Evolutionary conservation across 495 filamentous ascomycete genomes (phyloP).

Genomic region (Neurospora terricola): DNA sequence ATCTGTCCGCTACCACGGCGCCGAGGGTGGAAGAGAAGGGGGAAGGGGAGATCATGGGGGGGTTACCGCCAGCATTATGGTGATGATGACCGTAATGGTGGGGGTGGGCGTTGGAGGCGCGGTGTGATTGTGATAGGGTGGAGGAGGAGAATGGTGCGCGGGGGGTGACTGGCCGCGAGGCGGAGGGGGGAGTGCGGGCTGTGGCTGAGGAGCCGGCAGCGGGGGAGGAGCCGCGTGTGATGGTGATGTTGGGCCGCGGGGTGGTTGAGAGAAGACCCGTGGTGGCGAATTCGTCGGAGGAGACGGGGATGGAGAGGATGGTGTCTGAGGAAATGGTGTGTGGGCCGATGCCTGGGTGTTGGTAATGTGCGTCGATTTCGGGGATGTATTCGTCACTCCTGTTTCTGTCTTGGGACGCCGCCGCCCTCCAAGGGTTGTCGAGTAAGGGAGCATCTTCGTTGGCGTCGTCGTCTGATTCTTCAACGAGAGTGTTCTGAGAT

Average conservation of each 20-base stretch:
- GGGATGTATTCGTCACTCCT: not conserved
- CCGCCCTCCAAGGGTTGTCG: constrained; percentile 23
- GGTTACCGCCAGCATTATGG: not conserved
- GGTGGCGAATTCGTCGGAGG: constrained; percentile 15
- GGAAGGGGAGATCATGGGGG: constrained; percentile 34
- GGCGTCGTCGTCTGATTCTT: constrained; percentile 8
- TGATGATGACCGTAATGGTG: constrained; percentile 22
- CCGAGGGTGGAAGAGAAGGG: constrained; percentile 38
- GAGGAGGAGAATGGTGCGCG: constrained; percentile 10
- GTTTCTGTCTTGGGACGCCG: constrained; percentile 3
- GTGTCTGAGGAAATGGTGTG: constrained; percentile 31
- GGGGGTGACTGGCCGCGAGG: constrained; percentile 21
- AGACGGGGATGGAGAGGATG: constrained; percentile 17
- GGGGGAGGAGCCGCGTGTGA: not conserved
- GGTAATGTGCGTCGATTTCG: not conserved
- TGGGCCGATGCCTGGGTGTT: constrained; percentile 19
- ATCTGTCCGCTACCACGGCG: constrained; percentile 34
- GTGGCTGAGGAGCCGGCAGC: not conserved
- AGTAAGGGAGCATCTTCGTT: constrained; percentile 20
- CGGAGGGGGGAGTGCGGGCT: not conserved
- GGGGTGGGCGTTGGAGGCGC: constrained; percentile 17
- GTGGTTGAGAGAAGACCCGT: constrained; percentile 7
- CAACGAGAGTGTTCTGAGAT: constrained; percentile 4
- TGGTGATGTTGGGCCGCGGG: constrained; percentile 7
- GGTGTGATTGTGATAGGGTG: not conserved